Evolutionary conservation across 768 basidiomycete genomes (phyloP).

Genomic region (Leccinum longicurvipes): DNA sequence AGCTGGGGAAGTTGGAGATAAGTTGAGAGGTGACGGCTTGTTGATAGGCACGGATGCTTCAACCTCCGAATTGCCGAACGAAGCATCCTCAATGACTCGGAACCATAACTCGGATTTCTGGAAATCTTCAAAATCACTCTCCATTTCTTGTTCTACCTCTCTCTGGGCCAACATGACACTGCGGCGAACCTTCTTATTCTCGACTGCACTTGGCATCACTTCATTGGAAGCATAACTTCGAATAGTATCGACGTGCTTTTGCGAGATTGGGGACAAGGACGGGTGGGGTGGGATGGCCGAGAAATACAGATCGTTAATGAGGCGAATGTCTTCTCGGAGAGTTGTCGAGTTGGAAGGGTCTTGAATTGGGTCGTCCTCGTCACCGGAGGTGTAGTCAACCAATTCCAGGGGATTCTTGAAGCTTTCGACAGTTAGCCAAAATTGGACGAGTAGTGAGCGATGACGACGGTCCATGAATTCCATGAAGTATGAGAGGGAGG

Average conservation of each 20-base stretch:
- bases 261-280: conserved; percentile 59
- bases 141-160: conserved; percentile 87
- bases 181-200: conserved; percentile 59
- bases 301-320: conserved; percentile 90
- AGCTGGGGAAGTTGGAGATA: conserved; percentile 4
- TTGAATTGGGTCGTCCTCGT: conserved; percentile 60
- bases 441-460: conserved; percentile 85
- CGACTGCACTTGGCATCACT: conserved; percentile 36
- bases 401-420: conserved; percentile 96
- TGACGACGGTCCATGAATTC: conserved; percentile 95
- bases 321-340: conserved; percentile 80
- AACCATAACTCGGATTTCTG: conserved; percentile 89
- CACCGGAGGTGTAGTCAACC: conserved; percentile 58
- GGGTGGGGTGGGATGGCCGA: conserved; percentile 54
- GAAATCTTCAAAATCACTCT: conserved; percentile 89
- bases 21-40: conserved; percentile 9
- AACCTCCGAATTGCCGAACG: conserved; percentile 26
- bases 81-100: conserved; percentile 75
- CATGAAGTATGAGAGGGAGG: conserved; percentile 92
- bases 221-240: conserved; percentile 59
- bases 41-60: neutral
- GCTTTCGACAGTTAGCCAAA: conserved; percentile 96
- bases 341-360: conserved; percentile 56
- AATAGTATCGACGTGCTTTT: conserved; percentile 69
- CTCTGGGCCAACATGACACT: conserved; percentile 82